These are phyloP conservation scores for Fusarium globosum DNA, from an alignment of 2,329 filamentous ascomycete genomes.

Conservation along the genomic window DNA sequence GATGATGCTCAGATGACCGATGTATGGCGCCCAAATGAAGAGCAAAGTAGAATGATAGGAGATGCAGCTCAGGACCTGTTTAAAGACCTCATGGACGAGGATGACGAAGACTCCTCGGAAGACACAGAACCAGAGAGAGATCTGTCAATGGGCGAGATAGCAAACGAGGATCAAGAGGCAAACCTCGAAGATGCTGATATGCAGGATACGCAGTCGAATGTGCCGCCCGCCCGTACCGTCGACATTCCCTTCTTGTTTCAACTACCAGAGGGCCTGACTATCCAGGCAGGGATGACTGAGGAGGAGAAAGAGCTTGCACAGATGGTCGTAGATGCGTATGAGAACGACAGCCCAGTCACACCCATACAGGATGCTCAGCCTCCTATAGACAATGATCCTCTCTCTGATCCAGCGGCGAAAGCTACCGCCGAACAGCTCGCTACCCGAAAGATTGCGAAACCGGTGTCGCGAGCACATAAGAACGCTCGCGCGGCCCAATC, in stretches of 20 bases:
- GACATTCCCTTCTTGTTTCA: background rate
- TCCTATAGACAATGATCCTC: background rate
- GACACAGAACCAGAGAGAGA: background rate
- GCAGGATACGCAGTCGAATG: background rate
- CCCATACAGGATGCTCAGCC: background rate
- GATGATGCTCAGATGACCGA: conserved; percentile 9
- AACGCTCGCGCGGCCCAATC: too few species aligned
- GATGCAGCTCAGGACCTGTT: background rate
- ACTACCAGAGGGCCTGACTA: background rate
- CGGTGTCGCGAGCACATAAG: background rate
- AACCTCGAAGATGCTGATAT: background rate
- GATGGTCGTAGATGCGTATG: too few species aligned
- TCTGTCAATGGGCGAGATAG: background rate
- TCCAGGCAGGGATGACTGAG: background rate
- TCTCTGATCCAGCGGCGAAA: background rate
- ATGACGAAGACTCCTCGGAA: background rate
- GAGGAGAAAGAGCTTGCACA: background rate
- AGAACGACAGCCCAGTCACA: background rate
- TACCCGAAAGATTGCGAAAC: conserved; percentile 8
- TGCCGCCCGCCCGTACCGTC: background rate
- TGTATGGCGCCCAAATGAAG: background rate
- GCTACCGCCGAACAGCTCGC: conserved; percentile 17
- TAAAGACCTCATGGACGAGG: background rate
- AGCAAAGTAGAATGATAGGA: background rate
- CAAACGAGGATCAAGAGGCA: background rate